Base-by-base conservation (phyloP, 805 yeast genomes). In the Naumovozyma castellii region DNA sequence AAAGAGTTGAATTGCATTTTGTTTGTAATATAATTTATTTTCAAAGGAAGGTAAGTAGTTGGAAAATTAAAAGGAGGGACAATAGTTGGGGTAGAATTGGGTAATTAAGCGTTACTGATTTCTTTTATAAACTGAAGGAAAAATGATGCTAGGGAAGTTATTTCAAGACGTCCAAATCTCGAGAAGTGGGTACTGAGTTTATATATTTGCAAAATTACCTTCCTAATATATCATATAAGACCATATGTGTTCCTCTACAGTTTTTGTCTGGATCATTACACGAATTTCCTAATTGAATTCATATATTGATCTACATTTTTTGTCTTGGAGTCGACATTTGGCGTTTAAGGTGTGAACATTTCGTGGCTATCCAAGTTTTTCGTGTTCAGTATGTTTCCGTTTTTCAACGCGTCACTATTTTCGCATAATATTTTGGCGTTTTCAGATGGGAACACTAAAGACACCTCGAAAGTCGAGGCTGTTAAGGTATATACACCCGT, bases 1-100 rank as follows among this genome's bases (percentile, higher is more conserved):
- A 29, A 29, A 32, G 36, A 28, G 33, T 25, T 42, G 37, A 33
- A 39, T 43, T 40, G 38, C 40, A 40, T 34, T 36, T 40, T 17
- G 19, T 39, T 38, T 28, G 27, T 25, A 30, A 32, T 37, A 18
- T 18, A 25, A 6, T 31, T 30, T 22, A 15, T 13, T 15, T 6
- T 39, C n/a, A 25, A 41, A 34, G 38, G 41, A 41, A 41, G 14
- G 43, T 27, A 41, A 30, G 10, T 29, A 37, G 36, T 32, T 32
- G 36, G 36, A 14, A 12, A 20, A 13, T n/a, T 14, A 13, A 15
- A 37, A 37, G 13, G 40, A 37, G 16, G 31, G 40, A 37, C 34
- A 18, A 18, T 34, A 37, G 41, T 41, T 41, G 44, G 44, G 17
- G n/a, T 35, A 22, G 6, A 22, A 6, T 22, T 22, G 6, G 27